Percentiles rank a stretch among this genome's conserved stretches.
These are phyloP conservation scores for button mushroom (Agaricus bisporus) DNA, from an alignment of 768 basidiomycete genomes.

Conservation along the genomic window DNA sequence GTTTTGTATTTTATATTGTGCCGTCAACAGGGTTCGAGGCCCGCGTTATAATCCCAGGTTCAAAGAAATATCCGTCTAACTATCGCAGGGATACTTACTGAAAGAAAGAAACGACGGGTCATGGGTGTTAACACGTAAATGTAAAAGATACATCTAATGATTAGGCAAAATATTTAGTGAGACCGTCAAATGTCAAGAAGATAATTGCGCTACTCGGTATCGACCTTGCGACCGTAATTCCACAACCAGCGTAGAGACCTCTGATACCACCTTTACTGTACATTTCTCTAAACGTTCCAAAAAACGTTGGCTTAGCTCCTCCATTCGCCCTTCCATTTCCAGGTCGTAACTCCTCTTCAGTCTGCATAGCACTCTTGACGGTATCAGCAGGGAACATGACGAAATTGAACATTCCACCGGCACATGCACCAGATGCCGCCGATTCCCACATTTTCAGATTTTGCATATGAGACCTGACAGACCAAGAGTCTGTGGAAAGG, in stretches of 20 bases:
- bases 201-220: slow-evolving; percentile 91
- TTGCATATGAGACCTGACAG: slow-evolving; percentile 4
- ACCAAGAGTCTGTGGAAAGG: background rate
- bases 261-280: slow-evolving; percentile 69
- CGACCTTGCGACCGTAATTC: slow-evolving; percentile 79
- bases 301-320: slow-evolving; percentile 36
- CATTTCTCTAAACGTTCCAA: slow-evolving; percentile 59
- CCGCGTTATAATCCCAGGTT: no score
- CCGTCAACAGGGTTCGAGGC: no score
- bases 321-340: background rate
- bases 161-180: slow-evolving; percentile 41
- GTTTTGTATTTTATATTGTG: no score
- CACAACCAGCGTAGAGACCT: slow-evolving; percentile 90
- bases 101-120: no score
- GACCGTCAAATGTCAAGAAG: slow-evolving; percentile 85
- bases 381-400: slow-evolving; percentile 95
- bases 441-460: slow-evolving; percentile 72
- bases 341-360: slow-evolving; percentile 82
- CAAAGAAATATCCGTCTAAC: no score
- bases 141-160: background rate
- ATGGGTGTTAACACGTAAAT: no score
- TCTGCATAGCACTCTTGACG: slow-evolving; percentile 93
- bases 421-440: slow-evolving; percentile 79
- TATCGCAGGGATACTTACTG: no score
- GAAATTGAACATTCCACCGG: slow-evolving; percentile 81